Evolutionary conservation across 441 rosid species (phyloP), one percentile per base, ranked within the genome.

Genomic region (Croton setiger): DNA sequence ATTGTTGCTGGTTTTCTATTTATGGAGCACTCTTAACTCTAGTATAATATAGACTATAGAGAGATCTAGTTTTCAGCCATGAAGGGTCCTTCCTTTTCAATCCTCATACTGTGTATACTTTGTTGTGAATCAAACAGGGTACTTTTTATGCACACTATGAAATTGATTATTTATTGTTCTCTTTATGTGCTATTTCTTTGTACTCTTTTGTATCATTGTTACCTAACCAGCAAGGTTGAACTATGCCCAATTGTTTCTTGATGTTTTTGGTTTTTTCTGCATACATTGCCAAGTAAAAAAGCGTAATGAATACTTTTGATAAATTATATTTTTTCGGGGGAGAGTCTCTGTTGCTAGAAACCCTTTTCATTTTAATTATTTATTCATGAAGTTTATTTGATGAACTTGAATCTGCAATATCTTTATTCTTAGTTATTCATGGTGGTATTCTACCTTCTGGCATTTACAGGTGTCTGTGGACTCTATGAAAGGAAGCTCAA

Each of bases 401-500:
- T n/a, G n/a, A n/a, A 37, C 3, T 37, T 37, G 41, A 36, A n/a
- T 52, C 47, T 14, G 3, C 2, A 7, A 37, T 37, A 20, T 36
- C 4, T 39, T 63, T 49, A 15, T 47, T 53, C 15, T 35, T 14
- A 41, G 5, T 55, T 44, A 27, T 51, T 20, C 41, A n/a, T 53
- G n/a, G n/a, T n/a, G n/a, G n/a, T n/a, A n/a, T n/a, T n/a, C n/a
- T 53, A 53, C 57, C 31, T 33, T 36, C 58, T 74, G 33, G 51
- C 9, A 13, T 69, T 64, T 76, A 63, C 74, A 94, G 98, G 98
- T 78, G 80, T 94, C 10, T 94, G 99, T 54, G 91, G 90, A 43
- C 74, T 94, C 44, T 94, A 94, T 63, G 99, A 94, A 82, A 88
- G 92, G 81, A 92, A 94, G 78, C 81, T 94, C 13, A 90, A 87